Percentiles rank a stretch among this genome's conserved stretches.
Conservation (phyloP, 257 asterid species). For the Solanum pinnatisectum region DNA sequence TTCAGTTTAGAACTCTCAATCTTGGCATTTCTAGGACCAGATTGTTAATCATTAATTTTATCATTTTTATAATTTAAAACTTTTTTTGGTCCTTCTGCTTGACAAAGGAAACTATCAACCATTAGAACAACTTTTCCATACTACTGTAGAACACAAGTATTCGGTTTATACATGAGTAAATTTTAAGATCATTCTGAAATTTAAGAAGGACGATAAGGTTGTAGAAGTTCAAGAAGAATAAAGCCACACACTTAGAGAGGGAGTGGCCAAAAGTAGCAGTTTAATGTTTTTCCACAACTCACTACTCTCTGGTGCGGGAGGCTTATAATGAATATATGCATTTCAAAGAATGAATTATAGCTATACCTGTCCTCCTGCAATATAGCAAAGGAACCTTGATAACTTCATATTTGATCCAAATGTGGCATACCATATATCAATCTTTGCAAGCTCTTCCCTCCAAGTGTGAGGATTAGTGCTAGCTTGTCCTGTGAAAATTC, state of each 20-base stretch:
- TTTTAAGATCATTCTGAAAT: background rate
- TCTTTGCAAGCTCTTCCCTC: conserved; percentile 65
- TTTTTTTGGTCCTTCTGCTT: background rate
- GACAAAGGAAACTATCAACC: background rate
- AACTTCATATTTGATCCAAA: conserved; percentile 76
- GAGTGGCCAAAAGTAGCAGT: background rate
- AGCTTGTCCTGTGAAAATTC: conserved; percentile 27
- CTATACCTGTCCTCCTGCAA: conserved; percentile 87
- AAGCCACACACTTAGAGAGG: background rate
- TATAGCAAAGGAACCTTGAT: conserved; percentile 70
- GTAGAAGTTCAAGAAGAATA: background rate
- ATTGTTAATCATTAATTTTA: background rate
- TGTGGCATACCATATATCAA: conserved; percentile 73
- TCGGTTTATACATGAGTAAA: background rate
- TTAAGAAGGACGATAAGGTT: background rate
- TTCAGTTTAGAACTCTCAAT: background rate
- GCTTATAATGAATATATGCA: background rate
- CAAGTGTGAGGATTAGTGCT: conserved; percentile 29
- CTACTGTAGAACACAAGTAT: background rate
- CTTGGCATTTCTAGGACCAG: background rate
- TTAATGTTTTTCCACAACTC: background rate
- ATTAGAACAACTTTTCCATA: background rate
- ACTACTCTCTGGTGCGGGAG: background rate
- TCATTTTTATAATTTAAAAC: background rate
- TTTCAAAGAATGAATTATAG: background rate